Evolutionary conservation across 75 land plant genomes (phyloP).

Genomic region (Chamaecyparis obtusa): DNA sequence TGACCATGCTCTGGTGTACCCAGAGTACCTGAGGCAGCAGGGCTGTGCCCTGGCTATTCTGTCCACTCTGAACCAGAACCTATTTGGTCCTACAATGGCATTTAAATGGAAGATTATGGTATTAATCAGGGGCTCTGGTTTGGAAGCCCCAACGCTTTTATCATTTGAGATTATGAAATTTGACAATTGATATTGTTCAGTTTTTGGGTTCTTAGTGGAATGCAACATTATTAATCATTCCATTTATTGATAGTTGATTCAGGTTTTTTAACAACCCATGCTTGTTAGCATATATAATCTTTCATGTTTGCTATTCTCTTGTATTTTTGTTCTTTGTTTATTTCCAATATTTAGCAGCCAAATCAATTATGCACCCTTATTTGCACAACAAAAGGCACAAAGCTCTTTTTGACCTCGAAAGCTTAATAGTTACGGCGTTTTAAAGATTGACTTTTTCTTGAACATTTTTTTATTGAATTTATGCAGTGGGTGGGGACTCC

Average conservation of each 20-base stretch:
- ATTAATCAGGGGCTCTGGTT: too few species aligned
- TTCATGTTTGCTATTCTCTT: background rate
- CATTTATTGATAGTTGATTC: background rate
- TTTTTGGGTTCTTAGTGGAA: too few species aligned
- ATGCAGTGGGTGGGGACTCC: constrained; percentile 62
- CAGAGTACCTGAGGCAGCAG: too few species aligned
- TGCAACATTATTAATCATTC: background rate
- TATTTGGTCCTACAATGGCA: too few species aligned
- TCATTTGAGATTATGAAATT: too few species aligned
- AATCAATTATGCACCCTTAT: background rate
- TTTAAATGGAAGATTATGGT: too few species aligned
- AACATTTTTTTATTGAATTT: background rate
- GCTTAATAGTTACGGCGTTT: background rate
- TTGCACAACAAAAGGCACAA: background rate
- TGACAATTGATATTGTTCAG: too few species aligned
- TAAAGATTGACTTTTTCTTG: background rate
- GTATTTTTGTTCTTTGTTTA: background rate
- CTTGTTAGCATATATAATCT: background rate
- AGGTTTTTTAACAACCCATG: background rate
- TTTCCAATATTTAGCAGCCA: background rate
- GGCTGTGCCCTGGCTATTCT: too few species aligned
- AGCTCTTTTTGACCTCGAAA: background rate
- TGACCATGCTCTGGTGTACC: too few species aligned
- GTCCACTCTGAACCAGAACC: too few species aligned
- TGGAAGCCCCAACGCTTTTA: too few species aligned